These are phyloP conservation scores for Erigeron canadensis DNA, from an alignment of 129 eudicot genomes.

Conservation along the genomic window DNA sequence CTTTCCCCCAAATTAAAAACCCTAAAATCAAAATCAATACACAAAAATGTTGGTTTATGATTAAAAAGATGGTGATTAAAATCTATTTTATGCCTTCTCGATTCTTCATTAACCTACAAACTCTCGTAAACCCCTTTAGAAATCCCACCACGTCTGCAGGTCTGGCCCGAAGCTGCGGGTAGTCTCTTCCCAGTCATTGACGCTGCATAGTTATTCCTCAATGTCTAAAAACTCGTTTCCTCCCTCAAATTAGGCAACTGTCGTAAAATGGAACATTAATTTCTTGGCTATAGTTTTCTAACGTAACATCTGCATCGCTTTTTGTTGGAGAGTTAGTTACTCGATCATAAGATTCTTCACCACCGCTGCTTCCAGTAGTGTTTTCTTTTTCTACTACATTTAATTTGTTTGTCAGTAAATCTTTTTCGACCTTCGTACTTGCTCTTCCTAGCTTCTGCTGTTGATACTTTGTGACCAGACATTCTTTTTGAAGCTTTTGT, in stretches of 20 bases:
- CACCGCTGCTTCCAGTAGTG: slow-evolving; percentile 22
- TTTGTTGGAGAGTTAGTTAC: slow-evolving; percentile 9
- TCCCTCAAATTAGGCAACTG: slow-evolving; percentile 35
- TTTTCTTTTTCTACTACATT: slow-evolving; percentile 25
- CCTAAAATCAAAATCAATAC: too few species aligned
- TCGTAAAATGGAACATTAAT: slow-evolving; percentile 27
- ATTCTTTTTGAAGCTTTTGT: background rate
- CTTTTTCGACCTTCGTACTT: slow-evolving; percentile 40
- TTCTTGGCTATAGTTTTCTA: slow-evolving; percentile 22
- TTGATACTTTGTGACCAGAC: slow-evolving; percentile 11
- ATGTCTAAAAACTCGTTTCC: slow-evolving; percentile 31
- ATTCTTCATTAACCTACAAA: slow-evolving; percentile 1
- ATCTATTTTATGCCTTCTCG: slow-evolving; percentile 11
- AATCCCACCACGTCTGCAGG: slow-evolving; percentile 40
- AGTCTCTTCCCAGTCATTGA: slow-evolving; percentile 26
- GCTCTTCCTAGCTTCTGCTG: slow-evolving; percentile 22
- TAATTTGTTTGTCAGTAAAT: slow-evolving; percentile 56
- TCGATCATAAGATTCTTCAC: slow-evolving; percentile 28
- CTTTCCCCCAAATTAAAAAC: too few species aligned
- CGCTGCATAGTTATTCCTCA: slow-evolving; percentile 31
- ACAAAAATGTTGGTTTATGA: too few species aligned
- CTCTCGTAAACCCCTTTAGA: slow-evolving; percentile 14
- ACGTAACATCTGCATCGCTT: slow-evolving; percentile 16
- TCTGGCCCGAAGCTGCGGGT: slow-evolving; percentile 32
- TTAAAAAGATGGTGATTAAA: too few species aligned